Percentiles rank a stretch among this genome's conserved stretches.
Evolutionary conservation across 164 flowering plant genomes (phyloP).

Genomic region (Berberis thunbergii): DNA sequence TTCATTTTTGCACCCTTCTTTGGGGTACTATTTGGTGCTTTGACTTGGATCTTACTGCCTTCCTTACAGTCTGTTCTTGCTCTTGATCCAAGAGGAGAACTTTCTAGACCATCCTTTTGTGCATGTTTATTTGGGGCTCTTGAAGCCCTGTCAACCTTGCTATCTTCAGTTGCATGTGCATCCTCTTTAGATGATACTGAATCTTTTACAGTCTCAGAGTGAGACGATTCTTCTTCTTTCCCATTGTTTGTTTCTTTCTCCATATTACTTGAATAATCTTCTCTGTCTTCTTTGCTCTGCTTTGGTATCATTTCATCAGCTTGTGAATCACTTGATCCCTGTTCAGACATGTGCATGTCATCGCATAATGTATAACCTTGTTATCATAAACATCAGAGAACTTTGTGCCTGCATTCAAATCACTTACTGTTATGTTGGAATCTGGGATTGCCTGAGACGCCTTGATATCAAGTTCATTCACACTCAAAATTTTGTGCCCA

Average conservation of each 20-base stretch:
- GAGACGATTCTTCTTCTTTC: conserved; percentile 56
- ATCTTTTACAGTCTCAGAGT: conserved; percentile 51
- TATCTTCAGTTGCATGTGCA: conserved; percentile 37
- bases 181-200: conserved; percentile 67
- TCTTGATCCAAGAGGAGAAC: conserved; percentile 16
- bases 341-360: background rate
- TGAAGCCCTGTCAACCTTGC: conserved; percentile 32
- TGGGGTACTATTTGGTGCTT: conserved; percentile 19
- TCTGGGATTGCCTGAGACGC: too few species aligned
- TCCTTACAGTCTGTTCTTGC: conserved; percentile 23
- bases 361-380: background rate
- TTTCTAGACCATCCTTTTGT: conserved; percentile 21
- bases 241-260: conserved; percentile 34
- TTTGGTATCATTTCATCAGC: conserved; percentile 24
- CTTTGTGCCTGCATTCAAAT: background rate
- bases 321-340: background rate
- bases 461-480: too few species aligned
- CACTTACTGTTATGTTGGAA: background rate
- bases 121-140: conserved; percentile 22
- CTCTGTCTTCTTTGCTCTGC: conserved; percentile 26
- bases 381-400: background rate
- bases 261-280: conserved; percentile 32
- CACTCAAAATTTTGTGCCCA: too few species aligned
- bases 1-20: conserved; percentile 30
- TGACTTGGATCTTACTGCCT: conserved; percentile 21